These are phyloP conservation scores for Saccharomycopsis sp. DNA, from an alignment of 805 yeast species.

Conservation along the genomic window DNA sequence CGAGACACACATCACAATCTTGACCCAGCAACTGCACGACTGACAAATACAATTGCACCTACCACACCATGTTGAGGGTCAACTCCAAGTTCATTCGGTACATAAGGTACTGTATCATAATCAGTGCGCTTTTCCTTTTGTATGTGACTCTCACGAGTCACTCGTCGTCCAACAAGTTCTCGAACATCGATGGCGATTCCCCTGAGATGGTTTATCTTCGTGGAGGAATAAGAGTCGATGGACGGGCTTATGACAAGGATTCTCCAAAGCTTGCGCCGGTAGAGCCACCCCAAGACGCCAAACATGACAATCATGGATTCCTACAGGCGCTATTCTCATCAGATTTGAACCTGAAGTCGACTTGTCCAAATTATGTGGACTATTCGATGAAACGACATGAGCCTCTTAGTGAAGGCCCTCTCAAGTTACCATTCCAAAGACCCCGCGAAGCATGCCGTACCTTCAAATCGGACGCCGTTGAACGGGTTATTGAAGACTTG, in stretches of 20 bases:
- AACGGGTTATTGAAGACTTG: slow-evolving; percentile 48
- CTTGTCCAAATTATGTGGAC: slow-evolving; percentile 57
- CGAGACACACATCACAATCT: neutral
- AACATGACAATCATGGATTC: neutral
- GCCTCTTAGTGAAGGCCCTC: slow-evolving; percentile 53
- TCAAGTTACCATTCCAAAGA: slow-evolving; percentile 63
- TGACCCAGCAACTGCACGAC: too few species aligned
- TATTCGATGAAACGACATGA: slow-evolving; percentile 49
- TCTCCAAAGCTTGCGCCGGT: neutral
- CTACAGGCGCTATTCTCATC: neutral
- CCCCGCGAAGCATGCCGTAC: slow-evolving; percentile 71
- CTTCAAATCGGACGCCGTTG: slow-evolving; percentile 57
- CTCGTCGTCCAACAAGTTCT: neutral
- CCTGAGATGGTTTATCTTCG: neutral
- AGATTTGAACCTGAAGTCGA: neutral
- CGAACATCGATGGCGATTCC: neutral
- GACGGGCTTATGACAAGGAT: neutral
- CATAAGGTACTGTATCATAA: neutral
- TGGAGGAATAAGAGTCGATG: neutral
- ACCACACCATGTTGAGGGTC: neutral
- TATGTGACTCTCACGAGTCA: neutral
- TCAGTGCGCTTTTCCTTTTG: neutral
- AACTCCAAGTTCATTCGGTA: neutral
- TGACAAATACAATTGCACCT: too few species aligned
- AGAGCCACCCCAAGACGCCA: neutral